Percentiles rank a stretch among this genome's conserved stretches.
Conservation (phyloP, 2,329 filamentous ascomycete genomes). For the Hymenoscyphus occultus region DNA sequence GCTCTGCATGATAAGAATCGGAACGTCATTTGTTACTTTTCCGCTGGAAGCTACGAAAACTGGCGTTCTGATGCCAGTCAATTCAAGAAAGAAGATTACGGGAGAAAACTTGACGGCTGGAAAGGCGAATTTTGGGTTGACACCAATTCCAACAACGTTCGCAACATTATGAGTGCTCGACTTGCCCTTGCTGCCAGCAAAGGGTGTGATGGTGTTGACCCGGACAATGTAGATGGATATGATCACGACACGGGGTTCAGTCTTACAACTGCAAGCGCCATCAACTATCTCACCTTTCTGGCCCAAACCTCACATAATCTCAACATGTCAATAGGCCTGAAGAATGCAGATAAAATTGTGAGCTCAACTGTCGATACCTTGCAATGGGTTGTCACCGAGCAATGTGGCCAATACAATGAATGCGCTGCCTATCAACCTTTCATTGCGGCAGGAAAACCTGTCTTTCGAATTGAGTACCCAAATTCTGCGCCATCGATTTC, state of each 20-base stretch:
- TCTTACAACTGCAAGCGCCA: neutral
- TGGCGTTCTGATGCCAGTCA: slow-evolving; percentile 52
- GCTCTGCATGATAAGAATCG: slow-evolving; percentile 49
- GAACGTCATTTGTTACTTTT: slow-evolving; percentile 72
- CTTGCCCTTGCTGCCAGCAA: slow-evolving; percentile 58
- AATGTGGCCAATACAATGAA: slow-evolving; percentile 60
- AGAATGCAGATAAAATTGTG: slow-evolving; percentile 65
- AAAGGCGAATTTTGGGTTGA: slow-evolving; percentile 64
- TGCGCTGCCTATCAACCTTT: slow-evolving; percentile 58
- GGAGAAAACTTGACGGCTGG: slow-evolving; percentile 59
- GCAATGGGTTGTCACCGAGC: slow-evolving; percentile 67
- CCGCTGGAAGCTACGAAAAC: slow-evolving; percentile 64
- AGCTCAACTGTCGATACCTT: slow-evolving; percentile 45
- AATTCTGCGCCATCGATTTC: slow-evolving; percentile 4
- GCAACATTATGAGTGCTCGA: slow-evolving; percentile 59
- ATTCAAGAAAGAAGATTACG: slow-evolving; percentile 55
- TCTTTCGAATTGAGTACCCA: slow-evolving; percentile 68
- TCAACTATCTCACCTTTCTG: slow-evolving; percentile 11
- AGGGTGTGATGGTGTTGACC: slow-evolving; percentile 65
- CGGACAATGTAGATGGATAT: slow-evolving; percentile 67
- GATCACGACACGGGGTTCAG: slow-evolving; percentile 51
- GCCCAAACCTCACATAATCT: slow-evolving; percentile 46
- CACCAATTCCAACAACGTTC: slow-evolving; percentile 52
- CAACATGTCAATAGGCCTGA: slow-evolving; percentile 62
- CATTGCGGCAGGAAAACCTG: slow-evolving; percentile 58